These are phyloP conservation scores for Letharia columbiana DNA, from an alignment of 495 filamentous ascomycete species.

Conservation along the genomic window DNA sequence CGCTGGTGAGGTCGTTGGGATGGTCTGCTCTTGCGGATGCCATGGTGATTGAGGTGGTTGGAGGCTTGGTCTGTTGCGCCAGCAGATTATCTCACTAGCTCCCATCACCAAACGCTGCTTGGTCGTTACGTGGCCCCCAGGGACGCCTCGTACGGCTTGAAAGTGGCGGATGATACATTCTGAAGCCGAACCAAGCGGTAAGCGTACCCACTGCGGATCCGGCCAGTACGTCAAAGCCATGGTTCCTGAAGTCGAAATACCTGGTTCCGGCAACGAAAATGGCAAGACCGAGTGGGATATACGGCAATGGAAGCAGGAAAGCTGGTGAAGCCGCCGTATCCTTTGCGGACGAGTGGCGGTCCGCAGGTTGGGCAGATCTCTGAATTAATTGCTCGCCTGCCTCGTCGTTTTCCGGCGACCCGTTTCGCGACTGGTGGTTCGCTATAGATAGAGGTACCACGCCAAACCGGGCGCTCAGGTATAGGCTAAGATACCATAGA, in stretches of 20 bases:
- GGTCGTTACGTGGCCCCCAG: not conserved
- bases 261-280: conserved; percentile 54
- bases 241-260: conserved; percentile 55
- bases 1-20: too few relatives aligned
- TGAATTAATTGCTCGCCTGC: not conserved
- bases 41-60: too few relatives aligned
- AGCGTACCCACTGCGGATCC: conserved; percentile 49
- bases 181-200: conserved; percentile 48
- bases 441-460: conserved; percentile 52
- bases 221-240: conserved; percentile 55
- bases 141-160: not conserved
- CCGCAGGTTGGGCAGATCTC: not conserved
- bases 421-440: conserved; percentile 21
- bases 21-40: too few relatives aligned
- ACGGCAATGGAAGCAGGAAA: conserved; percentile 46
- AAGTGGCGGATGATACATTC: conserved; percentile 58
- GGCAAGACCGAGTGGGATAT: conserved; percentile 50
- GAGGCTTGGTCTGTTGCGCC: too few relatives aligned
- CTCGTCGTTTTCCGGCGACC: conserved; percentile 1
- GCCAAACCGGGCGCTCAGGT: conserved; percentile 53
- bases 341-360: conserved; percentile 13
- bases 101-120: not conserved
- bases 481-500: conserved; percentile 53
- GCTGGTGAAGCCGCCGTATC: conserved; percentile 50
- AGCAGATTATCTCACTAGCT: too few relatives aligned